Conservation (phyloP, 805 yeast genomes). For the Cephaloascus albidus region DNA sequence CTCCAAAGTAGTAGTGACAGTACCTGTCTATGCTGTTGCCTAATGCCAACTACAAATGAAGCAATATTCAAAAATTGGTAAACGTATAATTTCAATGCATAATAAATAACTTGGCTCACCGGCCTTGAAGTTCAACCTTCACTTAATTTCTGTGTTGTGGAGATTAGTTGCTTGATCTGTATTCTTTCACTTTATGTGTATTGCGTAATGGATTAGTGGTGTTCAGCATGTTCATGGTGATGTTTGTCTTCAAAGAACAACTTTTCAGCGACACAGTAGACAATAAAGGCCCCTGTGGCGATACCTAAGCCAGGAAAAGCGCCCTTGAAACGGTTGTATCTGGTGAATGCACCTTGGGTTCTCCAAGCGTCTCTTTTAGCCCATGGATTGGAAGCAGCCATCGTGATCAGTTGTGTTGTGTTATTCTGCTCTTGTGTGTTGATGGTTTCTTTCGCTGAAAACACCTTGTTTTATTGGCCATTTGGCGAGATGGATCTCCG, state of each 20-base stretch:
- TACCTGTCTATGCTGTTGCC: too few relatives aligned
- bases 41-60: too few relatives aligned
- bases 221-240: slow-evolving; percentile 13
- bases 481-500: too few relatives aligned
- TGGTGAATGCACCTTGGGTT: slow-evolving; percentile 72
- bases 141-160: too few relatives aligned
- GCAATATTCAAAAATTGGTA: too few relatives aligned
- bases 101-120: not conserved
- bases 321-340: slow-evolving; percentile 57
- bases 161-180: too few relatives aligned
- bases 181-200: not conserved
- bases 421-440: too few relatives aligned
- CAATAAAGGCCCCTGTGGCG: slow-evolving; percentile 67
- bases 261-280: slow-evolving; percentile 56
- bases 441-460: too few relatives aligned
- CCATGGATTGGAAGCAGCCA: slow-evolving; percentile 33
- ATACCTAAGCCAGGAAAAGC: slow-evolving; percentile 76
- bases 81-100: not conserved
- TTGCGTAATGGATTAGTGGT: slow-evolving; percentile 9
- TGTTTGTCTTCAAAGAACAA: slow-evolving; percentile 27
- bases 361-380: slow-evolving; percentile 83
- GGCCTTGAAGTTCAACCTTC: not conserved
- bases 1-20: too few relatives aligned
- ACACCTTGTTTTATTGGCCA: too few relatives aligned
- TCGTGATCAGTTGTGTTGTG: too few relatives aligned